These are phyloP conservation scores for Acacia pycnantha DNA, from an alignment of 331 rosid species.

Conservation along the genomic window DNA sequence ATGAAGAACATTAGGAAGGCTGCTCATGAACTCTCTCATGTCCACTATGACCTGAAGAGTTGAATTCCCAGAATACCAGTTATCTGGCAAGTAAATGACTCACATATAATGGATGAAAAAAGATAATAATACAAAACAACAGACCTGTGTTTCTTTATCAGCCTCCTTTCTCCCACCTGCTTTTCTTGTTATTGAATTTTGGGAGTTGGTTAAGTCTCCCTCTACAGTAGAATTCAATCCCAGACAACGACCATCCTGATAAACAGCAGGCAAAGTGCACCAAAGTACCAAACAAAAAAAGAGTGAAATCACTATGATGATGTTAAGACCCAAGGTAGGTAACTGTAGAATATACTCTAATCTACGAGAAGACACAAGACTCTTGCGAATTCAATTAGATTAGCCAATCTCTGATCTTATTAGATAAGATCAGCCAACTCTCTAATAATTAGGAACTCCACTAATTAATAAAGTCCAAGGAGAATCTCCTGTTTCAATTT, in stretches of 20 bases:
- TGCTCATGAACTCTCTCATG: slow-evolving; percentile 99
- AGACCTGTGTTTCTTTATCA: slow-evolving; percentile 84
- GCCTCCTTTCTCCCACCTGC: slow-evolving; percentile 89
- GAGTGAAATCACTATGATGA: not conserved
- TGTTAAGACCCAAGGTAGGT: too few relatives aligned
- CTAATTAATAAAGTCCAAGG: too few relatives aligned
- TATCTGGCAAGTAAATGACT: slow-evolving; percentile 11
- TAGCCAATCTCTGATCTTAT: too few relatives aligned
- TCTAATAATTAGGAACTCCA: too few relatives aligned
- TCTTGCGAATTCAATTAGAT: too few relatives aligned
- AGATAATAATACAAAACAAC: slow-evolving; percentile 13
- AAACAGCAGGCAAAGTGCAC: slow-evolving; percentile 31
- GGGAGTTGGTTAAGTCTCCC: slow-evolving; percentile 42
- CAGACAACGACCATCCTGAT: slow-evolving; percentile 65
- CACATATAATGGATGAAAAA: slow-evolving; percentile 11
- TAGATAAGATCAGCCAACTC: too few relatives aligned
- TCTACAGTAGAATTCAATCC: slow-evolving; percentile 66
- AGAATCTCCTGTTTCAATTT: too few relatives aligned
- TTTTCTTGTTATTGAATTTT: slow-evolving; percentile 81
- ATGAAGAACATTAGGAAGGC: slow-evolving; percentile 97
- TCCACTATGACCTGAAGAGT: slow-evolving; percentile 88
- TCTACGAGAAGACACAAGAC: too few relatives aligned
- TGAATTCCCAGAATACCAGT: slow-evolving; percentile 23
- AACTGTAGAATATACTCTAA: too few relatives aligned
- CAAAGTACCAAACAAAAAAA: slow-evolving; percentile 7